Conservation (phyloP, 805 yeast species). For the Starmerella tilneyi region DNA sequence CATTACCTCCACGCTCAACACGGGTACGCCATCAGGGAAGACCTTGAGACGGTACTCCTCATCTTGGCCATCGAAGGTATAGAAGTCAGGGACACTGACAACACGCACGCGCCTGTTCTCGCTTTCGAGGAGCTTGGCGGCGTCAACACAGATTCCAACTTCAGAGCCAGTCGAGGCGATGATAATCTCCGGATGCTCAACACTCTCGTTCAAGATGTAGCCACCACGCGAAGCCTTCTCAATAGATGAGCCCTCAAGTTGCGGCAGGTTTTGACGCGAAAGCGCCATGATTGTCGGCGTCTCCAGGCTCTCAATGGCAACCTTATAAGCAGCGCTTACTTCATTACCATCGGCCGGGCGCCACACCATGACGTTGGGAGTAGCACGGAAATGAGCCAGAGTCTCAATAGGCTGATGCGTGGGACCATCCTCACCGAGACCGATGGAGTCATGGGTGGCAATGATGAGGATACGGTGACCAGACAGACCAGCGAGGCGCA, state of each 20-base stretch:
- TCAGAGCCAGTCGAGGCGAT: slow-evolving; percentile 92
- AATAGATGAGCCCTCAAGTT: slow-evolving; percentile 80
- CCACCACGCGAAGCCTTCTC: slow-evolving; percentile 95
- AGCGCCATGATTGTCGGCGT: slow-evolving; percentile 67
- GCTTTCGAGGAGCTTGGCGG: slow-evolving; percentile 58
- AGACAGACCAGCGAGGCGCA: slow-evolving; percentile 41
- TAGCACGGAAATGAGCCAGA: slow-evolving; percentile 42
- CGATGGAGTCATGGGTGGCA: slow-evolving; percentile 50
- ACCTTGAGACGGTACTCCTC: slow-evolving; percentile 72
- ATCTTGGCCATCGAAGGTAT: slow-evolving; percentile 77
- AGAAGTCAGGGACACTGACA: slow-evolving; percentile 89
- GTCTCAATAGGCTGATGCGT: slow-evolving; percentile 50
- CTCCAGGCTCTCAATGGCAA: slow-evolving; percentile 44
- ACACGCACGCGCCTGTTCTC: slow-evolving; percentile 66
- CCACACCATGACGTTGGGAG: slow-evolving; percentile 42
- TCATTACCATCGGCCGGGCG: slow-evolving; percentile 48
- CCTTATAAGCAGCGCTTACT: slow-evolving; percentile 46
- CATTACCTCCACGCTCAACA: slow-evolving; percentile 87
- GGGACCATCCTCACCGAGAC: slow-evolving; percentile 51
- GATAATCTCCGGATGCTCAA: slow-evolving; percentile 56
- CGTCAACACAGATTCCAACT: slow-evolving; percentile 70
- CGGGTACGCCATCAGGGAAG: slow-evolving; percentile 90
- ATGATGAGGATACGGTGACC: slow-evolving; percentile 41
- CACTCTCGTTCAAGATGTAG: slow-evolving; percentile 57
- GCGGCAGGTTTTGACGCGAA: slow-evolving; percentile 74